A percentile compares a stretch with the other conserved stretches of the same genome.
These are phyloP conservation scores for Acanthamoeba healyi DNA, from an alignment of 208 protist genomes.

Conservation along the genomic window DNA sequence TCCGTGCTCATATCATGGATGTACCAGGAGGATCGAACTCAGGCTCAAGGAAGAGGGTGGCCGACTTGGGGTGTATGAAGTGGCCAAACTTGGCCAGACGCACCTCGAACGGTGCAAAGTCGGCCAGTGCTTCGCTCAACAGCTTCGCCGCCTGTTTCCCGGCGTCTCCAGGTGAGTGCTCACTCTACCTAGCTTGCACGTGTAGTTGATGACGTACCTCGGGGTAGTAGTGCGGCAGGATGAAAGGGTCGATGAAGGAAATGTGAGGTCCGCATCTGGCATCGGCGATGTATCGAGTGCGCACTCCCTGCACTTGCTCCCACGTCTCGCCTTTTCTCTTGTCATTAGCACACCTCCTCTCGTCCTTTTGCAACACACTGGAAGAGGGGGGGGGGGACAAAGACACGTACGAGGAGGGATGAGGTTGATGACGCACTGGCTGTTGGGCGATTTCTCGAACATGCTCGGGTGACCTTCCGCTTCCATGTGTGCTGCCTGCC, in stretches of 20 bases:
- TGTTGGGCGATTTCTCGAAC: slow-evolving; percentile 36
- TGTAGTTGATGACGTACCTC: not conserved
- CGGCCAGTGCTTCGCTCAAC: not conserved
- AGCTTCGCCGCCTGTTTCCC: not conserved
- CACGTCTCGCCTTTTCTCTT: not conserved
- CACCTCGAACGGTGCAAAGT: slow-evolving; percentile 61
- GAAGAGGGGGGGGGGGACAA: not conserved
- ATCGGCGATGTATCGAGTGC: slow-evolving; percentile 40
- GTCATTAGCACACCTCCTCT: no score
- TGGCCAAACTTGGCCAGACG: slow-evolving; percentile 35
- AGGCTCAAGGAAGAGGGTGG: slow-evolving; percentile 65
- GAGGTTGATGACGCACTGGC: slow-evolving; percentile 62
- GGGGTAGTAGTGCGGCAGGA: slow-evolving; percentile 17
- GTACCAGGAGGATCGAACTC: slow-evolving; percentile 22
- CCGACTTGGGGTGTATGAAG: slow-evolving; percentile 22
- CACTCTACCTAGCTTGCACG: no score
- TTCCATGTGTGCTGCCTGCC: no score
- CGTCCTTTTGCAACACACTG: not conserved
- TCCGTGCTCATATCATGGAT: not conserved
- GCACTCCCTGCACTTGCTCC: slow-evolving; percentile 4
- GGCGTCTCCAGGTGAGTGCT: not conserved
- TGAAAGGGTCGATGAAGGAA: slow-evolving; percentile 65
- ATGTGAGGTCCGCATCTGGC: slow-evolving; percentile 60
- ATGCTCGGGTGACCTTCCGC: slow-evolving; percentile 32
- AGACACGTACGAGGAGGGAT: slow-evolving; percentile 9